Evolutionary conservation across 805 yeast genomes (phyloP), one percentile per base, ranked within the genome.

Genomic region (Ogataea neopini): DNA sequence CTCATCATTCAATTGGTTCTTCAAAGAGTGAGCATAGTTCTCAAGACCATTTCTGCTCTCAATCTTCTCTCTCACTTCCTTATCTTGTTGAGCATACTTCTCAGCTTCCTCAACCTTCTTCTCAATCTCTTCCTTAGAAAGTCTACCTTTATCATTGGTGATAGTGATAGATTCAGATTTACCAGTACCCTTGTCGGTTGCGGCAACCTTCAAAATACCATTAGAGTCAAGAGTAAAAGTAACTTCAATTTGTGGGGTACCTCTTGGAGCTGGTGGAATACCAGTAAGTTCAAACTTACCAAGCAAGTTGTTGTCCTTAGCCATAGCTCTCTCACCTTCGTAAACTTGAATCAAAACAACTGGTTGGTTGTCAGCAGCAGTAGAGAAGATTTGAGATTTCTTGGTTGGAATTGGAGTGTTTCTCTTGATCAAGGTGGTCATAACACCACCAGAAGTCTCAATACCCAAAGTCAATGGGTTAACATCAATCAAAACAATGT

Each of bases 21-120:
- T 86, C 67, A 91, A 77, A 30, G 83, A 77, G 68, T 85, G 88
- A 52, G 95, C 92, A 67, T 88, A 90, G 71, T 89, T 87, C 75
- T 91, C 97, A 56, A 91, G 79, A 39, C 78, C 74, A 74, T 89
- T 91, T 77, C 89, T 88, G 53, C 96, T 83, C 74, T 86, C 95
- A 61, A 92, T 84, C 78, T 88, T 88, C 52, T 80, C 80, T 66
- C 91, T 86, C 51, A 88, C 77, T 60, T 80, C 83, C 59, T 83
- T 84, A 72, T 92, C 98, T 71, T 90, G 95, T 61, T 87, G 89
- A 57, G 96, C 96, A 63, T 74, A 92, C 74, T 87, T 86, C 73
- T 90, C 98, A 60, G 97, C 97, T 67, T 92, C 98, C 66, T 83
- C 94, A 54, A 92, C 96, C 97, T 92, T 92, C 74, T 92, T 88